Conservation (phyloP, 345 rosid genomes). For the Durio zibethinus region DNA sequence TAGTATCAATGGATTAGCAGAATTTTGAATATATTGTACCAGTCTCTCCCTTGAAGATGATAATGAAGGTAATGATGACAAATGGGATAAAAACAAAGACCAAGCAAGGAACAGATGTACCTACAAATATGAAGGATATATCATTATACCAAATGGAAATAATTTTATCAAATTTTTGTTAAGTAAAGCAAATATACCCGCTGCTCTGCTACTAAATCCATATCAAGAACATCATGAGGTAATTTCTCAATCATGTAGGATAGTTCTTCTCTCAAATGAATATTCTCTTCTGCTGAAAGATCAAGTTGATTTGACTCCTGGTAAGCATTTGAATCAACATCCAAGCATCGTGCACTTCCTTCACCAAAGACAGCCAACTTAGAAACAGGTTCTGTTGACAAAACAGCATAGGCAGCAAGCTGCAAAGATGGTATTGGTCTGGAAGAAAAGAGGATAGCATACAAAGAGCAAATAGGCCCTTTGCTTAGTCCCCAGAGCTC, state of each 20-base stretch:
- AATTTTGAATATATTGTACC: conserved; percentile 77
- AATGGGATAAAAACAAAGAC: conserved; percentile 82
- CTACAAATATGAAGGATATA: conserved; percentile 40
- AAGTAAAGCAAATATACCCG: conserved; percentile 51
- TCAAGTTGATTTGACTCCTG: conserved; percentile 38
- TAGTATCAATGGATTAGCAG: conserved; percentile 55
- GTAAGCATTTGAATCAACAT: conserved; percentile 34
- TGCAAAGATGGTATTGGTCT: conserved; percentile 62
- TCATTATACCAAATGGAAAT: conserved; percentile 3
- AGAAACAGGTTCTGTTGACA: conserved; percentile 79
- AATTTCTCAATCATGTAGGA: conserved; percentile 62
- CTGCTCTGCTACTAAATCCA: conserved; percentile 58
- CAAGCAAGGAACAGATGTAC: conserved; percentile 75
- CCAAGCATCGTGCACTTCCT: conserved; percentile 31
- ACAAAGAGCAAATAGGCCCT: conserved; percentile 77
- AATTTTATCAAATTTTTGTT: background rate
- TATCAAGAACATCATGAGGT: conserved; percentile 63
- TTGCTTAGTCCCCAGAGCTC: conserved; percentile 87
- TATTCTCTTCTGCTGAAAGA: conserved; percentile 50
- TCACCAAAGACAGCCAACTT: conserved; percentile 58
- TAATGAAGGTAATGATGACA: conserved; percentile 59
- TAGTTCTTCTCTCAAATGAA: conserved; percentile 64
- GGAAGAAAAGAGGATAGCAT: conserved; percentile 74
- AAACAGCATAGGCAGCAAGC: conserved; percentile 75
- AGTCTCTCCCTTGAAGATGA: conserved; percentile 64